Evolutionary conservation across 2,329 filamentous ascomycete species (phyloP).

Genomic region (Tolypocladium endophyticum): DNA sequence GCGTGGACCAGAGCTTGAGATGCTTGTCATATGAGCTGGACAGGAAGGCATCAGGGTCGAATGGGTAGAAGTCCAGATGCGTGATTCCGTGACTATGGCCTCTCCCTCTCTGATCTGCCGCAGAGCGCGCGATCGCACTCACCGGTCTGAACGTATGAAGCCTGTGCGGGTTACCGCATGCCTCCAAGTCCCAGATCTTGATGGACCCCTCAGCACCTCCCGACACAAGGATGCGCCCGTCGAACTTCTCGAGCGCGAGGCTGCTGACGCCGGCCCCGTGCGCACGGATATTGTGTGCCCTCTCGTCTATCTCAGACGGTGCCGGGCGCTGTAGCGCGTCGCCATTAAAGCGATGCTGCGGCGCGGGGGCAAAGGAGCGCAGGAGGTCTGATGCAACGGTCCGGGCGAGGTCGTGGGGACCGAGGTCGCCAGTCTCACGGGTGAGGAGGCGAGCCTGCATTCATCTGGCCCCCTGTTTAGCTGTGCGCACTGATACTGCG

Average conservation of each 20-base stretch:
- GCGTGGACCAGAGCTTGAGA: slow-evolving; percentile 64
- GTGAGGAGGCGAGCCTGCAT: slow-evolving; percentile 71
- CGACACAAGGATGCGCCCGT: slow-evolving; percentile 67
- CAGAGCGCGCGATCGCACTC: slow-evolving; percentile 36
- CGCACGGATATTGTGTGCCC: slow-evolving; percentile 41
- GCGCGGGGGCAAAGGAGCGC: slow-evolving; percentile 56
- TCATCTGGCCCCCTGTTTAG: slow-evolving; percentile 19
- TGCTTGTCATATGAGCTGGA: slow-evolving; percentile 70
- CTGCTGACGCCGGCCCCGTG: slow-evolving; percentile 73
- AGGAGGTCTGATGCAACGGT: slow-evolving; percentile 56
- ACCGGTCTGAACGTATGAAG: slow-evolving; percentile 43
- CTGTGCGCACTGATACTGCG: not conserved
- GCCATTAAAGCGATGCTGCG: slow-evolving; percentile 61
- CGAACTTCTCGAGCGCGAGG: slow-evolving; percentile 71
- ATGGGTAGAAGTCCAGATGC: slow-evolving; percentile 67
- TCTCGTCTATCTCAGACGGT: slow-evolving; percentile 13
- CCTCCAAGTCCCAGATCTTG: slow-evolving; percentile 78
- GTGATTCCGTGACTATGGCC: slow-evolving; percentile 63
- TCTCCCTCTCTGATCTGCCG: slow-evolving; percentile 13
- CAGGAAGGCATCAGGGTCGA: slow-evolving; percentile 65
- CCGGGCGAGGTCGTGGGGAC: slow-evolving; percentile 52
- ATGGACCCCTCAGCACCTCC: slow-evolving; percentile 79
- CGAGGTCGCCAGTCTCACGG: slow-evolving; percentile 60
- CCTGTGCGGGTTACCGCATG: slow-evolving; percentile 31
- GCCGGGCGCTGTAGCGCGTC: slow-evolving; percentile 9